Conservation (phyloP, 306 rosid species). For the Urtica urens region DNA sequence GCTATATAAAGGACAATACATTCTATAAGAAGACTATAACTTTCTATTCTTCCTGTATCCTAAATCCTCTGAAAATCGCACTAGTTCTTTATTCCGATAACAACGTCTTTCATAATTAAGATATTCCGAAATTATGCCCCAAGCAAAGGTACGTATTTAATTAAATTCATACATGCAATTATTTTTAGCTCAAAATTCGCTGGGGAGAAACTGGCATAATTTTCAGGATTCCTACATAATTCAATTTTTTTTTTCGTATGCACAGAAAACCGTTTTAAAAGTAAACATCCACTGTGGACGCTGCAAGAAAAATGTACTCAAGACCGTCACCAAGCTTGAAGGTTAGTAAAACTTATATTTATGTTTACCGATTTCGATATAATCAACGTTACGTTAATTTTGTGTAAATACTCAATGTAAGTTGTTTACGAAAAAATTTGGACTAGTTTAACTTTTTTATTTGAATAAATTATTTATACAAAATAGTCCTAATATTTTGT, state of each 20-base stretch:
- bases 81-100: no score
- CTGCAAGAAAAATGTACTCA: conserved; percentile 8
- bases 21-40: no score
- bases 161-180: no score
- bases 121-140: no score
- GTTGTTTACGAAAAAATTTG: not conserved
- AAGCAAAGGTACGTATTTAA: no score
- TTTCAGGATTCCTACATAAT: not conserved
- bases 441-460: not conserved
- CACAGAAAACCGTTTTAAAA: conserved; percentile 3
- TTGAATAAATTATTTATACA: not conserved
- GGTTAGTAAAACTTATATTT: not conserved
- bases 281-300: conserved; percentile 1
- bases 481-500: not conserved
- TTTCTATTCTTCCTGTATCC: no score
- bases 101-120: no score
- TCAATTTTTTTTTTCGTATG: not conserved
- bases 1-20: no score
- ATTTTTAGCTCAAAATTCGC: no score
- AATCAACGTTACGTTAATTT: not conserved
- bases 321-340: conserved; percentile 3
- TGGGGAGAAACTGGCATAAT: no score
- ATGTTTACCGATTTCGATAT: not conserved
- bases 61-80: no score
- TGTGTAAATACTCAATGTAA: not conserved